These are phyloP conservation scores for Tuber borchii DNA, from an alignment of 495 filamentous ascomycete genomes.

Conservation along the genomic window DNA sequence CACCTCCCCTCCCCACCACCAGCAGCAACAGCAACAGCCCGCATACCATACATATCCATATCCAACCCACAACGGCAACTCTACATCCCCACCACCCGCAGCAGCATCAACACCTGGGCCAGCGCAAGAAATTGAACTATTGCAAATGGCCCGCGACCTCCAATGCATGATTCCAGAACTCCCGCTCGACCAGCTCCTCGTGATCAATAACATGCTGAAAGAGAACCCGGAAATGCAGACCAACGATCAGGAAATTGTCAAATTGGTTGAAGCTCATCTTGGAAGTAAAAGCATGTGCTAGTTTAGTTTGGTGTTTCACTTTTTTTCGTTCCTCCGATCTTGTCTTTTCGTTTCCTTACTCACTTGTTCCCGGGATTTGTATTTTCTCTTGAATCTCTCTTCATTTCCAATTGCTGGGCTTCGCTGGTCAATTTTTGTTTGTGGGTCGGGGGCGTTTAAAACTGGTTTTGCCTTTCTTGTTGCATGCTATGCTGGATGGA, in stretches of 20 bases:
- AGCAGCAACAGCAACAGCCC: slow-evolving; percentile 25
- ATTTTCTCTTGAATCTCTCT: not conserved
- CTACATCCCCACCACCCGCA: slow-evolving; percentile 13
- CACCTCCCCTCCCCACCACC: slow-evolving; percentile 17
- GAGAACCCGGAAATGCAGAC: slow-evolving; percentile 39
- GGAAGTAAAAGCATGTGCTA: slow-evolving; percentile 10
- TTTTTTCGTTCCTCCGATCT: slow-evolving; percentile 17
- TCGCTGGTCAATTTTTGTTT: not conserved
- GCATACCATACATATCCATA: slow-evolving; percentile 22
- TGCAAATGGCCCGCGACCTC: slow-evolving; percentile 38
- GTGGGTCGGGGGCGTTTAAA: slow-evolving; percentile 4
- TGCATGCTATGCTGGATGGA: slow-evolving; percentile 1
- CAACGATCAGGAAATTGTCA: slow-evolving; percentile 34
- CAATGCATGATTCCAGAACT: slow-evolving; percentile 36
- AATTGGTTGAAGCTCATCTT: slow-evolving; percentile 37
- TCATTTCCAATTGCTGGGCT: not conserved
- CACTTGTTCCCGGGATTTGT: not conserved
- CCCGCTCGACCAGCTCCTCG: slow-evolving; percentile 29
- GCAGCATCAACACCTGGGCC: slow-evolving; percentile 4
- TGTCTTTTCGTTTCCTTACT: not conserved
- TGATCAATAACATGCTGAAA: slow-evolving; percentile 39
- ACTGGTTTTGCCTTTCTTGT: slow-evolving; percentile 1
- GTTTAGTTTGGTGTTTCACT: not conserved
- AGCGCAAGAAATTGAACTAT: slow-evolving; percentile 20
- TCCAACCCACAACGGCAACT: slow-evolving; percentile 16